phyloP scores from a whole-genome alignment of 495 filamentous ascomycete species.

The Xylaria cubensis region DNA sequence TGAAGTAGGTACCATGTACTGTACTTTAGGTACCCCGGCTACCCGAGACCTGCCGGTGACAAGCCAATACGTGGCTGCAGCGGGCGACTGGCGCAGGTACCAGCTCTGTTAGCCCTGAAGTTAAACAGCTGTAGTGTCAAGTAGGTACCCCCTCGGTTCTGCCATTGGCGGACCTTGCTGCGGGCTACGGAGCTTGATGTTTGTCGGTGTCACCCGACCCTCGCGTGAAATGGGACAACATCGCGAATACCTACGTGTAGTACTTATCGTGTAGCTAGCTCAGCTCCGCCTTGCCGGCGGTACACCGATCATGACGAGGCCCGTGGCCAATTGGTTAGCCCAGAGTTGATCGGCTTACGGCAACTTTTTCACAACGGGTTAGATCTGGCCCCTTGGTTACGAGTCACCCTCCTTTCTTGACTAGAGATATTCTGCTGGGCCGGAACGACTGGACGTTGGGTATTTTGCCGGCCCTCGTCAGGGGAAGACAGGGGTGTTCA shows the following conservation, averaged over 20 bases:
- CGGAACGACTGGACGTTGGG: constrained; percentile 18
- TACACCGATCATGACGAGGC: background rate
- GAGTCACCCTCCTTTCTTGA: constrained; percentile 15
- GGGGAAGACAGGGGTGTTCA: constrained; percentile 7
- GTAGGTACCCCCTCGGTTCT: background rate
- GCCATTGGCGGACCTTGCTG: constrained; percentile 18
- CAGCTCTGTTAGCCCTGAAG: background rate
- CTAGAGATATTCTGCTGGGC: background rate
- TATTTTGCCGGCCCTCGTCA: background rate
- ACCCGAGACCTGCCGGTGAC: constrained; percentile 9
- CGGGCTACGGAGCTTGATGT: background rate
- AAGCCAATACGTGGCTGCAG: constrained; percentile 7
- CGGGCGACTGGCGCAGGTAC: constrained; percentile 16
- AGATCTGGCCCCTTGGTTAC: constrained; percentile 2
- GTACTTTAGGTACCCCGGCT: constrained; percentile 5
- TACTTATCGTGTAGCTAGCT: background rate
- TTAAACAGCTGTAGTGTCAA: constrained; percentile 5
- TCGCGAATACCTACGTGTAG: background rate
- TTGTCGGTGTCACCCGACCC: constrained; percentile 1
- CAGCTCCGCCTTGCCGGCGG: constrained; percentile 18
- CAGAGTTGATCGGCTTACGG: background rate
- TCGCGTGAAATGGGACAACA: constrained; percentile 13
- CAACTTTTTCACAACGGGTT: background rate
- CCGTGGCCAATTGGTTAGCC: constrained; percentile 3
- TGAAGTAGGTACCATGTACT: background rate